phyloP scores from a whole-genome alignment of 2,329 filamentous ascomycete species.

The Uncinocarpus reesii region DNA sequence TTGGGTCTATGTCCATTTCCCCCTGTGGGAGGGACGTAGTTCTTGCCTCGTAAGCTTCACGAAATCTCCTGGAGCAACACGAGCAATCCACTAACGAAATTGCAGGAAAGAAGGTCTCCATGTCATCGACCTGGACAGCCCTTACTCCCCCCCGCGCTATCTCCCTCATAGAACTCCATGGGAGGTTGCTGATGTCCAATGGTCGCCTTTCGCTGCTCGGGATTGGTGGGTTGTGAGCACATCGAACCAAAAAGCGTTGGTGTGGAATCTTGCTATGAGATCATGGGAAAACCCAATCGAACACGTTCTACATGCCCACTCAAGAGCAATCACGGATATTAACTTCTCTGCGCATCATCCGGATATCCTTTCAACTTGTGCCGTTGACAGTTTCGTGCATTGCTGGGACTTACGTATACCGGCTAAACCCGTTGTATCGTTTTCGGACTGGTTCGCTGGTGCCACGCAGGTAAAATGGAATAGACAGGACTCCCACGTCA shows the following conservation, averaged over 20 bases:
- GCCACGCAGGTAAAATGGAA: conserved; percentile 95
- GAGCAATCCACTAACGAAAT: conserved; percentile 13
- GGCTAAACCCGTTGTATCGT: conserved; percentile 62
- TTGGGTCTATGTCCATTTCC: conserved; percentile 87
- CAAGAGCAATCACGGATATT: conserved; percentile 84
- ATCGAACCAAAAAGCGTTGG: conserved; percentile 84
- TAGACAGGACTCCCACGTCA: conserved; percentile 70
- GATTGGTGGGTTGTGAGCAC: conserved; percentile 93
- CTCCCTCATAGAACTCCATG: conserved; percentile 81
- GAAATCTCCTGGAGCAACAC: conserved; percentile 5
- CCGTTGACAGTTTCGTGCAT: conserved; percentile 85
- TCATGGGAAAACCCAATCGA: conserved; percentile 70
- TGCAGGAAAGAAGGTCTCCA: conserved; percentile 68
- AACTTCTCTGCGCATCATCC: conserved; percentile 92
- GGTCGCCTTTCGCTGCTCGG: conserved; percentile 82
- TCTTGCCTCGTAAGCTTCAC: conserved; percentile 55
- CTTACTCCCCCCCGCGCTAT: conserved; percentile 74
- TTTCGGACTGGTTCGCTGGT: conserved; percentile 87
- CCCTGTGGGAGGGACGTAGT: conserved; percentile 84
- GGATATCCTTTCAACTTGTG: conserved; percentile 78
- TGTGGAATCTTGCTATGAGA: conserved; percentile 77
- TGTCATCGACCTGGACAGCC: conserved; percentile 84
- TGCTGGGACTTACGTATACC: conserved; percentile 79
- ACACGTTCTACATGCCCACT: conserved; percentile 75
- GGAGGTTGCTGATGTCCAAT: conserved; percentile 92